Conservation (phyloP, 331 rosid genomes). For the Telfairia occidentalis region DNA sequence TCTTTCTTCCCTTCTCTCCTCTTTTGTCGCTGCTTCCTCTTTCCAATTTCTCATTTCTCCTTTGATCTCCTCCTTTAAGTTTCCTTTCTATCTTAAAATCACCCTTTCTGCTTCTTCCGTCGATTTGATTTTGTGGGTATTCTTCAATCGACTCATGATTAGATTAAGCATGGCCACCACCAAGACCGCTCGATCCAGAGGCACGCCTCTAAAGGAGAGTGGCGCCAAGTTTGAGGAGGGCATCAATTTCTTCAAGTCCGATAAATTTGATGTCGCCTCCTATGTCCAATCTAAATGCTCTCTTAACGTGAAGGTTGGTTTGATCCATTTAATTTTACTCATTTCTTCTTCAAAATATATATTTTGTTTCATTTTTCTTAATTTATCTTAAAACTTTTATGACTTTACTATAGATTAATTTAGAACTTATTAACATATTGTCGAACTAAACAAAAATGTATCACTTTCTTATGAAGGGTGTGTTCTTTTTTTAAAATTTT, state of each 20-base stretch:
- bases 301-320: constrained; percentile 72
- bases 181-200: constrained; percentile 69
- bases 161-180: constrained; percentile 45
- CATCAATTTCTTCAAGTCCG: constrained; percentile 69
- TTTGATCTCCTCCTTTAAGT: constrained; percentile 26
- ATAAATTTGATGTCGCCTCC: constrained; percentile 62
- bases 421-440: too few relatives aligned
- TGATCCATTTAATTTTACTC: neutral
- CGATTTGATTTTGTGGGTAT: constrained; percentile 11
- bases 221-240: constrained; percentile 82
- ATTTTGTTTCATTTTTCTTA: neutral
- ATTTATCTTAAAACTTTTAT: too few relatives aligned
- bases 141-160: constrained; percentile 13
- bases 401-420: too few relatives aligned
- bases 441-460: too few relatives aligned
- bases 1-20: neutral
- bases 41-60: neutral
- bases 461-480: too few relatives aligned
- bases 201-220: constrained; percentile 47
- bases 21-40: neutral
- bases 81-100: neutral
- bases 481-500: too few relatives aligned
- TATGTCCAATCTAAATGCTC: constrained; percentile 69
- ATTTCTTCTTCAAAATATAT: neutral
- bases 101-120: neutral